A percentile compares a stretch with the other conserved stretches of the same genome.
Evolutionary conservation across 1,284 basidiomycete genomes (phyloP).

Genomic region (Clitocybe nebularis): DNA sequence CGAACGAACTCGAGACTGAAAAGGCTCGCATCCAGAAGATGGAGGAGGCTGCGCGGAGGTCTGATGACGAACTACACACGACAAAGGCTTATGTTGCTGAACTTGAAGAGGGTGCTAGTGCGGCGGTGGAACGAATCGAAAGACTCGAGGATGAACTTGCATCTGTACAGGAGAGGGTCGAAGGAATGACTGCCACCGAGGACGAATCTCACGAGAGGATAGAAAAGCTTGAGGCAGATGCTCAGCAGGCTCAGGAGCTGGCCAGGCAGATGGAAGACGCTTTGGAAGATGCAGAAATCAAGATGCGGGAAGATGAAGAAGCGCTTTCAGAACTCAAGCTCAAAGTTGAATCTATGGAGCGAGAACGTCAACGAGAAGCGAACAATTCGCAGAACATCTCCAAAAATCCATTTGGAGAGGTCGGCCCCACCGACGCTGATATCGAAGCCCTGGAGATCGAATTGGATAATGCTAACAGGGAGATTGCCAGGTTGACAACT

Average conservation of each 20-base stretch:
- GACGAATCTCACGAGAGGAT: slow-evolving; percentile 45
- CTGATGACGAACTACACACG: slow-evolving; percentile 36
- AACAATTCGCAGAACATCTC: slow-evolving; percentile 32
- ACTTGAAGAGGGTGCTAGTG: slow-evolving; percentile 49
- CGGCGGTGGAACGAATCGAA: slow-evolving; percentile 45
- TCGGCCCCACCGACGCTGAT: slow-evolving; percentile 41
- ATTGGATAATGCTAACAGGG: slow-evolving; percentile 75
- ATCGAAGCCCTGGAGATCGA: slow-evolving; percentile 70
- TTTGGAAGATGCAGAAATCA: slow-evolving; percentile 62
- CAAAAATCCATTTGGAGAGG: slow-evolving; percentile 23
- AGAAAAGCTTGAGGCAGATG: slow-evolving; percentile 50
- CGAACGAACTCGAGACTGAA: slow-evolving; percentile 34
- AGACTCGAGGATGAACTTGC: slow-evolving; percentile 49
- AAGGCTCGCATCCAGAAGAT: slow-evolving; percentile 22
- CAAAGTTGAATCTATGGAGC: slow-evolving; percentile 53
- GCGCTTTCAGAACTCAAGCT: slow-evolving; percentile 47
- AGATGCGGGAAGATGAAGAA: slow-evolving; percentile 59
- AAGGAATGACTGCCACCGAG: slow-evolving; percentile 39
- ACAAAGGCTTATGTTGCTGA: slow-evolving; percentile 50
- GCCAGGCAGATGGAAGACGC: slow-evolving; percentile 68
- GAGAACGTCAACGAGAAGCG: slow-evolving; percentile 44
- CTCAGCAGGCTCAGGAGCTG: slow-evolving; percentile 47
- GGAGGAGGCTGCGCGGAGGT: slow-evolving; percentile 27
- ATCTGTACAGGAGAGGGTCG: slow-evolving; percentile 41
- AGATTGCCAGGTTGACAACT: slow-evolving; percentile 72